Evolutionary conservation across 352 stramenopile genomes (phyloP), one percentile per base, ranked within the genome.

Genomic region (Globisporangium barbulae): DNA sequence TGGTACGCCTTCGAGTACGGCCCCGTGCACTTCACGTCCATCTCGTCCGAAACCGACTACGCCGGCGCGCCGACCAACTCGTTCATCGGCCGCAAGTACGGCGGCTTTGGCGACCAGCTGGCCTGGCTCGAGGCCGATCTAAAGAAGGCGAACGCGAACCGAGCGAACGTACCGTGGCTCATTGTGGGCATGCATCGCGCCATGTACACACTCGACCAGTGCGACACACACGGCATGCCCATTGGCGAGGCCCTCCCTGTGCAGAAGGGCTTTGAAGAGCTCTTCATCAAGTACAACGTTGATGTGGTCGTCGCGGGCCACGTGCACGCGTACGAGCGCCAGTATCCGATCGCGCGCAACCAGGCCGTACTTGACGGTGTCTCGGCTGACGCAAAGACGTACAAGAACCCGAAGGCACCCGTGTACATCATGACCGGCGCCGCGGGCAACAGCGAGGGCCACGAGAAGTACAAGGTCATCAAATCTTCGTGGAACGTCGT

Each of bases 1-100:
- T 96, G 85, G 85, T 88, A 97, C 64, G 95, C 85, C 37, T 97
- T 95, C 59, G 77, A 96, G 53, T 72, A 96, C 57, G 88, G 85
- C 0, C 71, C 77, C 21, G 70, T 96, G 21, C 89, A 97, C 67
- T 90, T 96, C 57, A 90, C 88, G 5, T 76, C 81, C 17, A 77
- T 98, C 17, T 92, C 84, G 33, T 79, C 77, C 1, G 88, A 97
- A 67, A 93, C 83, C 0, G 76, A 91, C 59, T 89, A 81, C 61
- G 48, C 45, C 0, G 63, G 59, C 17, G 73, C 73, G 5, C 78
- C 78, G 0, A 76, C 48, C 37, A 88, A 88, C 63, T 71, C 63
- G 10, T 49, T 67, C 15, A 67, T 58, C 1, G 59, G 62, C 65
- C 10, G 25, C 10, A 69, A 68, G 44, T 75, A 85, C 64, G 76